Evolutionary conservation across 129 eudicot species (phyloP), one percentile per base, ranked within the genome.

Genomic region (Mikania micrantha): DNA sequence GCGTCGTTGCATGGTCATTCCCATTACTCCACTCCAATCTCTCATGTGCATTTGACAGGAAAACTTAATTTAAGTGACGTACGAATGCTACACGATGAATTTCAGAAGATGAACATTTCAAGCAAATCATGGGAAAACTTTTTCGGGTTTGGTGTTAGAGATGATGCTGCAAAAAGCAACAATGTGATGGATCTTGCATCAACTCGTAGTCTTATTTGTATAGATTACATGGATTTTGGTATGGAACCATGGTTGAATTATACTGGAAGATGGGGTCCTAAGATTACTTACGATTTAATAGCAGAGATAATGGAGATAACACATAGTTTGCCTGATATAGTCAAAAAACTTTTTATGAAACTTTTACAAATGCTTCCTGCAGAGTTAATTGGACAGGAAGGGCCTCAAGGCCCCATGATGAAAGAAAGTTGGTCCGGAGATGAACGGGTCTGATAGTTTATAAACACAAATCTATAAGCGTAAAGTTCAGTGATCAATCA

Each of bases 211-310:
- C 19, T 70, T 25, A 29, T 77, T 28, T 56, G 12, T 7, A 29
- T 54, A 1, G 71, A 77, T 56, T 15, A 61, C 27, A 42, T 25
- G 32, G 16, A 29, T 16, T 16, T 9, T 1, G 5, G 3, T 6
- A 3, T 62, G 19, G 29, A 61, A 54, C 60, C 57, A 28, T 76
- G 76, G 80, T 5, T 76, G 76, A 6, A 25, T 13, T 76, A 61
- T 61, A 42, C 71, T 1, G 80, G 80, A 3, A 49, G 76, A 69
- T 76, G 80, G 72, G 80, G 80, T 39, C n/a, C n/a, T n/a, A n/a
- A n/a, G n/a, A n/a, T n/a, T n/a, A n/a, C n/a, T n/a, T n/a, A n/a
- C n/a, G n/a, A 2, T 0, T 34, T 20, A 27, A 27, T 34, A 7
- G 15, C 15, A 3, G 48, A 21, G 1, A 4, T 70, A 15, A 0